Conservation (phyloP, 441 rosid genomes). For the Gossypium aridum region DNA sequence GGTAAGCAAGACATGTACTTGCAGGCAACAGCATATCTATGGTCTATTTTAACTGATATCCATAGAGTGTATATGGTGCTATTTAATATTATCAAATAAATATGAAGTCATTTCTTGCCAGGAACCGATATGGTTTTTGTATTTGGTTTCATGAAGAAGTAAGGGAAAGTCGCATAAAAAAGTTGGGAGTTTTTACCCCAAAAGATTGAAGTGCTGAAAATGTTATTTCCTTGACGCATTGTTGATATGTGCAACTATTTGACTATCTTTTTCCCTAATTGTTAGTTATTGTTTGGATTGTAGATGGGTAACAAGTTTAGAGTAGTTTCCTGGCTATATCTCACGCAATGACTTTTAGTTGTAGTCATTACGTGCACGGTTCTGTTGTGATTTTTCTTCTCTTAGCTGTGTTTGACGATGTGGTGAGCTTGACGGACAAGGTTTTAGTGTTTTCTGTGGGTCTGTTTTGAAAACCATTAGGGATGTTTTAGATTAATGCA, state of each 20-base stretch:
- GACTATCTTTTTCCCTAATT: too few relatives aligned
- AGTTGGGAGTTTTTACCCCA: not conserved
- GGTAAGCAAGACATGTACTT: not conserved
- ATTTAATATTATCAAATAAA: not conserved
- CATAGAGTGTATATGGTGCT: constrained; percentile 16
- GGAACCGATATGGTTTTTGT: not conserved
- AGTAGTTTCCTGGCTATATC: not conserved
- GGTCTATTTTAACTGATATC: constrained; percentile 4
- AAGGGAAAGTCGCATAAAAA: not conserved
- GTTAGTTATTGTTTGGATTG: too few relatives aligned
- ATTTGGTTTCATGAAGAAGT: not conserved
- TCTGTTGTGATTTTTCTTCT: not conserved
- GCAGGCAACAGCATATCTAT: not conserved
- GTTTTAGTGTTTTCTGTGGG: not conserved
- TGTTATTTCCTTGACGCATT: not conserved
- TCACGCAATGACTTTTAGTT: not conserved
- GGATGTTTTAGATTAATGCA: too few relatives aligned
- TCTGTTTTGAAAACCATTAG: not conserved
- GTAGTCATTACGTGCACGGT: not conserved
- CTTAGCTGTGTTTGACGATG: not conserved
- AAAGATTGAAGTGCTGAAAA: not conserved
- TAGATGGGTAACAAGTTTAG: not conserved
- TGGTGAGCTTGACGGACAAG: not conserved
- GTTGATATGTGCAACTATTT: not conserved
- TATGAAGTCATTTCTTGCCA: not conserved